phyloP scores from a whole-genome alignment of 441 rosid genomes.

The Gossypium lobatum region DNA sequence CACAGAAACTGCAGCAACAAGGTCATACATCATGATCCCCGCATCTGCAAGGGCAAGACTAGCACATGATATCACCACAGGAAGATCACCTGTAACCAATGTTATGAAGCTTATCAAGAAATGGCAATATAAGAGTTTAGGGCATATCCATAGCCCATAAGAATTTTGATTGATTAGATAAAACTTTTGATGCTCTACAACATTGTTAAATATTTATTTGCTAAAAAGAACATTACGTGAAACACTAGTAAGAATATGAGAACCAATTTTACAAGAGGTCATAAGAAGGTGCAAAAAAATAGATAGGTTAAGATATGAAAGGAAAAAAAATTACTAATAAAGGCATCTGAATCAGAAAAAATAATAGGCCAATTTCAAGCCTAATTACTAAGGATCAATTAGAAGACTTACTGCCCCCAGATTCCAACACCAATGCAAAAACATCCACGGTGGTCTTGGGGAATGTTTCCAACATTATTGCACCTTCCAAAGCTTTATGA shows the following conservation, averaged over 20 bases:
- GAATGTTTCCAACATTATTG: slow-evolving; percentile 70
- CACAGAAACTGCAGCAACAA: slow-evolving; percentile 89
- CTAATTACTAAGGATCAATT: not conserved
- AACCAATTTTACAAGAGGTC: not conserved
- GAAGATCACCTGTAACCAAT: slow-evolving; percentile 70
- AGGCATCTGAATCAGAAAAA: not conserved
- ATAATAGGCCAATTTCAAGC: slow-evolving; percentile 7
- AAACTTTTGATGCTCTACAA: not conserved
- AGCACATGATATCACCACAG: slow-evolving; percentile 82
- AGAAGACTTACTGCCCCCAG: slow-evolving; percentile 17
- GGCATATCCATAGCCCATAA: not conserved
- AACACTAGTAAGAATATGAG: no score
- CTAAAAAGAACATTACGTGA: not conserved
- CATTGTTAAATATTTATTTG: not conserved
- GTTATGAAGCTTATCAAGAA: slow-evolving; percentile 9
- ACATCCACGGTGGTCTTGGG: slow-evolving; percentile 58
- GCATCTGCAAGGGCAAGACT: slow-evolving; percentile 97
- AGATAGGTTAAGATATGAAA: not conserved
- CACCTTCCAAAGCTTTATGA: slow-evolving; percentile 89
- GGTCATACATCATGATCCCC: slow-evolving; percentile 93
- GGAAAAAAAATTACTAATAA: not conserved
- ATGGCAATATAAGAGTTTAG: not conserved
- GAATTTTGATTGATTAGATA: not conserved
- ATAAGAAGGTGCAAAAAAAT: not conserved
- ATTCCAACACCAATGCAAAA: slow-evolving; percentile 22